Conservation (phyloP, 352 stramenopile species). For the Pythium plurisporium region DNA sequence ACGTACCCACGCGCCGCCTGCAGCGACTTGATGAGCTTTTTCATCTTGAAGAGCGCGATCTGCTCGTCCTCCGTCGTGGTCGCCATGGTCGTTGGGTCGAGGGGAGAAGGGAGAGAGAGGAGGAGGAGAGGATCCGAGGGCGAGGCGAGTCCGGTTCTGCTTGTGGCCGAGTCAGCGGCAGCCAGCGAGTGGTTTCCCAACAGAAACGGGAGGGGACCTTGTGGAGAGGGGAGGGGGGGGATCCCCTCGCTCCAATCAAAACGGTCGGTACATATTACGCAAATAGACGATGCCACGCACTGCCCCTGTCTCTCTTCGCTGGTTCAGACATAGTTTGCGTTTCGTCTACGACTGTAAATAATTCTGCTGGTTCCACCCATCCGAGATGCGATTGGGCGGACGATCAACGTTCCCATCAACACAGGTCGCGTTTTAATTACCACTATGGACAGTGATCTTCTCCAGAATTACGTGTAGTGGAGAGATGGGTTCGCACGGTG, state of each 20-base stretch:
- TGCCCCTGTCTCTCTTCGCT: conserved; percentile 5
- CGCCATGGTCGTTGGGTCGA: conserved; percentile 15
- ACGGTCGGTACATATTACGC: conserved; percentile 10
- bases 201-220: conserved; percentile 1
- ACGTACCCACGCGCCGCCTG: conserved; percentile 70
- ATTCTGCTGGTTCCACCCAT: conserved; percentile 7
- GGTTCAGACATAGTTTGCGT: not conserved
- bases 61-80: conserved; percentile 78
- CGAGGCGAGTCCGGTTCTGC: not conserved
- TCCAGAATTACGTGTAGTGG: conserved; percentile 42
- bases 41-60: conserved; percentile 99
- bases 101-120: not conserved
- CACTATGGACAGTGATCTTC: not conserved
- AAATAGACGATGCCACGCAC: conserved; percentile 23
- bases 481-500: conserved; percentile 50
- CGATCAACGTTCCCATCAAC: too few relatives aligned
- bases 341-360: conserved; percentile 6
- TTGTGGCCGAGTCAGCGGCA: not conserved
- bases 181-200: conserved; percentile 13
- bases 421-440: conserved; percentile 19
- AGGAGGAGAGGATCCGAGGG: not conserved
- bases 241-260: conserved; percentile 24
- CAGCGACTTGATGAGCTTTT: conserved; percentile 99
- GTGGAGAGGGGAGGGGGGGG: not conserved
- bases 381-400: not conserved